These are phyloP conservation scores for Colletotrichum theobromicola DNA, from an alignment of 2,329 filamentous ascomycete genomes.

Conservation along the genomic window DNA sequence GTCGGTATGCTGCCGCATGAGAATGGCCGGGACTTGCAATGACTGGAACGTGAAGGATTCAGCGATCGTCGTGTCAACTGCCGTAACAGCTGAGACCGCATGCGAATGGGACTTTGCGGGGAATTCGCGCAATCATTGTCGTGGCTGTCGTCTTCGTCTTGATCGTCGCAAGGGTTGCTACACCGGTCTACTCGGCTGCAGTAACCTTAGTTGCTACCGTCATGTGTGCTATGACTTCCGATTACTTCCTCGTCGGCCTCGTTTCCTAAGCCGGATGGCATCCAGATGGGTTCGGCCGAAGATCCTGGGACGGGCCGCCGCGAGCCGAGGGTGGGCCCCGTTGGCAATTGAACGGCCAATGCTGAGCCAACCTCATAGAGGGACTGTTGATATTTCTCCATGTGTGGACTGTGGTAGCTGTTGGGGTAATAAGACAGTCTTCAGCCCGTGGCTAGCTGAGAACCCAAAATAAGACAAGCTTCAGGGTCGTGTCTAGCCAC, in stretches of 20 bases:
- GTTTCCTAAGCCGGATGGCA: background rate
- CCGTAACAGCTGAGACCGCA: background rate
- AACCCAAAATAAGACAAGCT: background rate
- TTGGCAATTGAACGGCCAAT: background rate
- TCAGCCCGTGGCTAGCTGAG: background rate
- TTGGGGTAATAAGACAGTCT: background rate
- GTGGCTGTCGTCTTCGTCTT: background rate
- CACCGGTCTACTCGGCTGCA: rapidly evolving
- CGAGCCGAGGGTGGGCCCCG: background rate
- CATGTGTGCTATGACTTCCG: rapidly evolving
- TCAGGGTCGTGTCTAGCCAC: background rate
- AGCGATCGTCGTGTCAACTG: background rate
- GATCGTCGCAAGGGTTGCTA: rapidly evolving
- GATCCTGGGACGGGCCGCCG: background rate
- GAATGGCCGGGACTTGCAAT: background rate
- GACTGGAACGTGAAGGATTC: background rate
- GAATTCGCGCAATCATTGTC: background rate
- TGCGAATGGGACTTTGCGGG: background rate
- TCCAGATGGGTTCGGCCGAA: background rate
- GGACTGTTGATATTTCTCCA: background rate
- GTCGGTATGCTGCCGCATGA: background rate
- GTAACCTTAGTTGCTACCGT: rapidly evolving
- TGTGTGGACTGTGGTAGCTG: background rate
- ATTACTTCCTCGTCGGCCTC: background rate
- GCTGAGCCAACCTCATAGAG: background rate